Evolutionary conservation across 192 early-diverging fungal genomes (phyloP), one percentile per base, ranked within the genome.

Genomic region (Coemansia sp.): DNA sequence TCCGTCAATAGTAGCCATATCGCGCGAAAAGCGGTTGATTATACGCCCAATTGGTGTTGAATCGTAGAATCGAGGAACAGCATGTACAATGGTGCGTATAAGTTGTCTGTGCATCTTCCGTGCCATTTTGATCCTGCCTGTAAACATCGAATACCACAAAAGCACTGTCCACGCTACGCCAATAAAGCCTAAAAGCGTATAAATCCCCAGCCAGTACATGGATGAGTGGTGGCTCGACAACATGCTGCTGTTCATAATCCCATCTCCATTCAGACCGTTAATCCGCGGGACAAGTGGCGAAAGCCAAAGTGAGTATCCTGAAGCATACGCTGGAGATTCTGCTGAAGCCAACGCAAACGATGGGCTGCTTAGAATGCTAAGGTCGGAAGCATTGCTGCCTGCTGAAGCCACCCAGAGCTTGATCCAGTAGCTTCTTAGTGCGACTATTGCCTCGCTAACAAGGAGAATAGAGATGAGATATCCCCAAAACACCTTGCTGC

Each of bases 41-140:
- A 95, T 88, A 15, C 91, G 86, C 26, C 94, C 94, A 23, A 92
- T 77, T 9, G 95, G 95, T 12, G 91, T 93, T 13, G 87, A 87
- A 63, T 95, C 93, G 72, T 91, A 97, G 85, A 95, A 96, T 23
- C 89, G 85, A 26, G 95, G 83, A 64, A 87, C 87, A 2, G 92
- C 90, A 31, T 83, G 81, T 13, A 90, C 68, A 18, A 93, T 81
- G n/a, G 84, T 72, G 30, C 64, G 66, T 30, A 92, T 64, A 25
- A 91, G 72, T 10, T 35, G 34, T 35, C 10, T 35, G 34, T 35
- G 34, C 34, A 35, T 35, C 34, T 10, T 35, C 5, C 34, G 34
- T 35, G 34, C 34, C 34, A 35, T 35, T 35, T 4, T 10, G 10
- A 35, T 35, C 34, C 34, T 35, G 5, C 34, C 34, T 35, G 34